phyloP scores from a whole-genome alignment of 495 filamentous ascomycete genomes.

The Aspergillus asperescens region DNA sequence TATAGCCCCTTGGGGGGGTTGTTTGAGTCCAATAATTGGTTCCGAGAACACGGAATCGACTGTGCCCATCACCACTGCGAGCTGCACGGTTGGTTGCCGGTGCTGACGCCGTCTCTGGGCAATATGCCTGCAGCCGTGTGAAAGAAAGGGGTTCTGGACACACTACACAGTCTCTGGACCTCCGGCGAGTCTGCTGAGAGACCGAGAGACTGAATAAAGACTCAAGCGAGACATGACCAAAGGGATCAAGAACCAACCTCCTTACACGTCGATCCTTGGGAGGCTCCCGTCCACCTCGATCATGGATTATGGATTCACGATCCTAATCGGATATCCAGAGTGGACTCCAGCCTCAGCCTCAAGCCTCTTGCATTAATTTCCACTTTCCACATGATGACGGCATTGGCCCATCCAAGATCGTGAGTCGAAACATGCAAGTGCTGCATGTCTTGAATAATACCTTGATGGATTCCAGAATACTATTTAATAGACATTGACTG shows the following conservation, averaged over 20 bases:
- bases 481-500: too few species aligned
- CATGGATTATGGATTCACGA: too few species aligned
- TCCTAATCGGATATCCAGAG: neutral
- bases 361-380: neutral
- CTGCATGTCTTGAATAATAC: too few species aligned
- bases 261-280: conserved; percentile 15
- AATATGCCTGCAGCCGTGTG: conserved; percentile 13
- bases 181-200: neutral
- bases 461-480: too few species aligned
- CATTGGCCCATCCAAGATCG: conserved; percentile 1
- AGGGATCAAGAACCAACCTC: conserved; percentile 15
- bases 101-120: conserved; percentile 16
- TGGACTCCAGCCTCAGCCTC: conserved; percentile 17
- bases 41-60: conserved; percentile 22
- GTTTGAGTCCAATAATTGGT: conserved; percentile 13
- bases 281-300: conserved; percentile 8
- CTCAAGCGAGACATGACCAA: neutral
- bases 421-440: conserved; percentile 1
- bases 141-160: neutral
- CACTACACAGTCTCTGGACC: neutral
- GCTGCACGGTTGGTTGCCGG: conserved; percentile 15
- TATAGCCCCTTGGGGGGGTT: conserved; percentile 13
- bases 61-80: conserved; percentile 11
- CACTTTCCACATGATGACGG: conserved; percentile 8
- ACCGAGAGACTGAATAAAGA: neutral